Evolutionary conservation across 768 basidiomycete genomes (phyloP), one percentile per base, ranked within the genome.

Genomic region (Ramaria rubella): DNA sequence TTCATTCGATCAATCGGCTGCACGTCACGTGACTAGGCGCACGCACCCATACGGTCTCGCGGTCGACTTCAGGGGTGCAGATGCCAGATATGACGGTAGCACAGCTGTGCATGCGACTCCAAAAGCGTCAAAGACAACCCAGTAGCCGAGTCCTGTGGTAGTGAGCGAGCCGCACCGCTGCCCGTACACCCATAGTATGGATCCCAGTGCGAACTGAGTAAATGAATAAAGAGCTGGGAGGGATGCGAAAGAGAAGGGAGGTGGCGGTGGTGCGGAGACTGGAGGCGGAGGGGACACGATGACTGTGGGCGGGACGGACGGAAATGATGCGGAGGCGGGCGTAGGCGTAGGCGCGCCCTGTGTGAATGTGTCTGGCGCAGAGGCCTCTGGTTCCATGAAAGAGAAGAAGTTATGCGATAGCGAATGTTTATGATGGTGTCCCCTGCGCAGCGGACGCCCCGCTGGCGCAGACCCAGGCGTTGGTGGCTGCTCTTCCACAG

Each of bases 331-430:
- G 77, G 73, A n/a, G 69, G 69, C 2, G 59, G 57, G 52, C 60
- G 58, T 44, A 46, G 59, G 56, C 58, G 51, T 61, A 60, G 49
- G 48, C 3, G 55, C 43, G 9, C 44, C 44, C 17, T 43, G 36
- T 14, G 33, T 19, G 27, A 49, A 31, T 23, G 30, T 14, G 31
- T n/a, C 15, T 21, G 17, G 23, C 14, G n/a, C 19, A 17, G 52
- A 54, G 19, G 62, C 62, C 26, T 82, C 83, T 1, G 92, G 92
- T 62, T 94, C 92, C 42, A 97, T 84, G 67, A 96, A 96, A 0
- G 92, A 93, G 71, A 95, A 95, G 71, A 96, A 94, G 64, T 90
- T 92, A 68, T 96, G 93, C 0, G 93, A 95, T 11, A 94, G 70
- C 0, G 92, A 95, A 69, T 95, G 94, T 69, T 93, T 92, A 65